Conservation (phyloP, 495 filamentous ascomycete species). For the Penicillium chermesinum region DNA sequence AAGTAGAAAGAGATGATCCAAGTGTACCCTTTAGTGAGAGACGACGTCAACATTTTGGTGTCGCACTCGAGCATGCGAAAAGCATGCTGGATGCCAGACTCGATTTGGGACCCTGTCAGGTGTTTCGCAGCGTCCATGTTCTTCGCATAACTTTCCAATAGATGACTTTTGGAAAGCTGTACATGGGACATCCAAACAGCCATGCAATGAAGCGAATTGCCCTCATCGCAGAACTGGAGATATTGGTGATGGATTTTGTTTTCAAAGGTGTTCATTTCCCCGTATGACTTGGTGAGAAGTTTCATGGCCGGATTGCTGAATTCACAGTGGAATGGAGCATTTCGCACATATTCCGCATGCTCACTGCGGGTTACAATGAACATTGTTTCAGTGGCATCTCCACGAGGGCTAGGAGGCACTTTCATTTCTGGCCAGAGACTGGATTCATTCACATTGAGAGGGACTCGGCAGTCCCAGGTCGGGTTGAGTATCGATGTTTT, state of each 20-base stretch:
- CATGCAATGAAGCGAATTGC: constrained; percentile 29
- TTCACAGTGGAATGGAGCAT: constrained; percentile 43
- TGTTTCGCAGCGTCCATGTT: constrained; percentile 13
- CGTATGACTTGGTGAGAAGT: constrained; percentile 23
- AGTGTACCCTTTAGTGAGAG: constrained; percentile 37
- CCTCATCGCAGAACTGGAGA: constrained; percentile 39
- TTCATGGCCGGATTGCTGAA: constrained; percentile 47
- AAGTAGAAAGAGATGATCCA: constrained; percentile 47
- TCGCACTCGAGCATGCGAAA: constrained; percentile 43
- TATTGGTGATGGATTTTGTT: constrained; percentile 43
- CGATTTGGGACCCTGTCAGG: constrained; percentile 28
- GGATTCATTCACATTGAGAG: constrained; percentile 53
- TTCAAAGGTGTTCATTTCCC: constrained; percentile 34
- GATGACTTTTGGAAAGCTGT: constrained; percentile 38
- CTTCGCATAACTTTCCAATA: constrained; percentile 43
- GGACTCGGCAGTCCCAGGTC: constrained; percentile 51
- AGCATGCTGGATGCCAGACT: constrained; percentile 36
- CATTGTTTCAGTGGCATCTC: constrained; percentile 43
- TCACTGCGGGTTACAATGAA: constrained; percentile 48
- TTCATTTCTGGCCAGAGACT: constrained; percentile 51
- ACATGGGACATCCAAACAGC: constrained; percentile 47
- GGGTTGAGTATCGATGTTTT: constrained; percentile 37
- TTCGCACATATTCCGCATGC: constrained; percentile 44
- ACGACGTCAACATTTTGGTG: constrained; percentile 45
- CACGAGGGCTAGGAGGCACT: constrained; percentile 27